A percentile compares a stretch with the other conserved stretches of the same genome.
Conservation (phyloP, 75 land plant species). For the Gnetum montanum region DNA sequence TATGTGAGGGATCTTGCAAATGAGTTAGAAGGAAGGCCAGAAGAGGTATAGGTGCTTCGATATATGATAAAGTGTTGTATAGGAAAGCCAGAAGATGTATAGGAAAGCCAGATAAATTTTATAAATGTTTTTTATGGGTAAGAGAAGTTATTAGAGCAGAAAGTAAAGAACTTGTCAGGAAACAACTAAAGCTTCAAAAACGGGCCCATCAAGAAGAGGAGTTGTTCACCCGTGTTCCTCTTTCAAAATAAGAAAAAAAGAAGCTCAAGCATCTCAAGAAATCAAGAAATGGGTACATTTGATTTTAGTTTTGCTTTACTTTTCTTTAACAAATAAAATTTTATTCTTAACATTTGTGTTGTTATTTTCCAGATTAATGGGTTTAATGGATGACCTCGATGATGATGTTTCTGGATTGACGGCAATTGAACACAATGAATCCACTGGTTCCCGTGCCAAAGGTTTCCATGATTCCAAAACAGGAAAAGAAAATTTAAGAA, state of each 20-base stretch:
- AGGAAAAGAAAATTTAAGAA: constrained; percentile 25
- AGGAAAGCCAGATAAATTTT: no score
- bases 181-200: constrained; percentile 38
- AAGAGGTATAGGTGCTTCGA: no score
- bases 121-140: constrained; percentile 29
- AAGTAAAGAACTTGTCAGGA: constrained; percentile 64
- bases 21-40: constrained; percentile 81
- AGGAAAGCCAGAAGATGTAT: no score
- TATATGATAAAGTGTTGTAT: no score
- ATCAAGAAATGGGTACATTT: constrained; percentile 90
- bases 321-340: not conserved
- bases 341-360: not conserved
- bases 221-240: constrained; percentile 81
- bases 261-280: constrained; percentile 56
- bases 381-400: constrained; percentile 57
- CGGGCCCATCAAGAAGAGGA: constrained; percentile 78
- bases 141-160: constrained; percentile 60
- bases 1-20: constrained; percentile 55
- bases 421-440: constrained; percentile 20
- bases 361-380: constrained; percentile 40
- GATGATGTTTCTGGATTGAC: constrained; percentile 51
- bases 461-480: not conserved
- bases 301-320: no score
- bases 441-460: not conserved
- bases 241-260: constrained; percentile 75